These are phyloP conservation scores for Pleoardoris graminearum DNA, from an alignment of 2,329 filamentous ascomycete species.

Conservation along the genomic window DNA sequence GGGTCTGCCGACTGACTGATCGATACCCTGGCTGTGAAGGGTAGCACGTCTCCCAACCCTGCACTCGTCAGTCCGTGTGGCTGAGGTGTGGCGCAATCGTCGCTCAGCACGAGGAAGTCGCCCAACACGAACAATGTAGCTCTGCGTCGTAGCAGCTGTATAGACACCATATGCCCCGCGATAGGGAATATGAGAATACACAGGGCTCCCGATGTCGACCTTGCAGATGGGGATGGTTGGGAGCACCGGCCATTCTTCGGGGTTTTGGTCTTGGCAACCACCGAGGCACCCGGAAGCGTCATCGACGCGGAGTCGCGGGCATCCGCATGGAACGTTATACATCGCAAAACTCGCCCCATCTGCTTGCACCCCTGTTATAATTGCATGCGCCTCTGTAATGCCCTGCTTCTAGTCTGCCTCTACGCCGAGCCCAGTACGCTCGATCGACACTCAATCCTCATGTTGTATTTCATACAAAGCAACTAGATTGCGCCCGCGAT, in stretches of 20 bases:
- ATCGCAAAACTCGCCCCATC: neutral
- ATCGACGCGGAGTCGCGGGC: too few species aligned
- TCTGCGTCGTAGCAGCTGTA: too few species aligned
- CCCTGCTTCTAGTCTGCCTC: too few species aligned
- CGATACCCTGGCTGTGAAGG: conserved; percentile 9
- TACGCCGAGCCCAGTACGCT: neutral
- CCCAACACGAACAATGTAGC: neutral
- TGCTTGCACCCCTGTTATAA: neutral
- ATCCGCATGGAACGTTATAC: neutral
- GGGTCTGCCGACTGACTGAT: conserved; percentile 19
- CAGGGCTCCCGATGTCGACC: too few species aligned
- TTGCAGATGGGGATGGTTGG: too few species aligned
- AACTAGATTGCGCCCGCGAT: conserved; percentile 7
- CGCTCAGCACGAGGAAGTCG: neutral
- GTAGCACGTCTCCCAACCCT: neutral
- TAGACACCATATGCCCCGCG: neutral
- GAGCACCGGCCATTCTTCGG: too few species aligned
- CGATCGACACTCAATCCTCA: neutral
- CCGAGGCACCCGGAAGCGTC: too few species aligned
- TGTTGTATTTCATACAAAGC: neutral
- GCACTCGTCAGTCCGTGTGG: neutral
- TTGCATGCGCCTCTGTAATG: neutral
- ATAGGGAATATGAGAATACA: too few species aligned
- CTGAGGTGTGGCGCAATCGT: neutral
- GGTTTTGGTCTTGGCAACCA: too few species aligned